phyloP scores from a whole-genome alignment of 1,284 basidiomycete genomes.

The Filobasidium uniguttulatum region DNA sequence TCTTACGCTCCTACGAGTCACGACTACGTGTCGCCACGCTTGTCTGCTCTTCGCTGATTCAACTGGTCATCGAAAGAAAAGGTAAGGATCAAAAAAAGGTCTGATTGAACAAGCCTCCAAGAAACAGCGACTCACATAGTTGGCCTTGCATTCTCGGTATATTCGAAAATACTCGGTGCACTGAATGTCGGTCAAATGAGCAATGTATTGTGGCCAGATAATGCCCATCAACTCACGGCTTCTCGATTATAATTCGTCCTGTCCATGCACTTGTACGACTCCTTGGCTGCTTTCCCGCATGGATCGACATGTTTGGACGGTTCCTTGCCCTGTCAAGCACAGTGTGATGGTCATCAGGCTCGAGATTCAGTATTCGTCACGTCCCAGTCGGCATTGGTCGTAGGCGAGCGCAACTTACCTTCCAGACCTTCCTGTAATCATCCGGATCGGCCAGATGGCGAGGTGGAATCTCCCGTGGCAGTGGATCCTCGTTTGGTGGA shows the following conservation, averaged over 20 bases:
- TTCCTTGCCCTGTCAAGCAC: slow-evolving; percentile 12
- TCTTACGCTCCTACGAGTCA: no score
- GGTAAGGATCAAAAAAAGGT: no score
- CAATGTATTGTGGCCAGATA: not conserved
- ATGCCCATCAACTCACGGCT: slow-evolving; percentile 23
- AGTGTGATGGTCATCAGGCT: no score
- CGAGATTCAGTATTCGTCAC: no score
- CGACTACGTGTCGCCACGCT: no score
- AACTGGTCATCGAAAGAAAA: no score
- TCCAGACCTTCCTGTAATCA: slow-evolving; percentile 32
- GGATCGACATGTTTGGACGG: slow-evolving; percentile 30
- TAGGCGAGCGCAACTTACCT: slow-evolving; percentile 17
- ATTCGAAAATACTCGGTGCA: slow-evolving; percentile 36
- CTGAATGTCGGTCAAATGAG: no score
- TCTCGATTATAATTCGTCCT: slow-evolving; percentile 34
- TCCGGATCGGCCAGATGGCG: slow-evolving; percentile 30
- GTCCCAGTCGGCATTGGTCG: no score
- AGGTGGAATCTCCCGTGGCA: slow-evolving; percentile 23
- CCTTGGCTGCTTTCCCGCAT: slow-evolving; percentile 32
- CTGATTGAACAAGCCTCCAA: no score
- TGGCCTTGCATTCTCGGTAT: slow-evolving; percentile 35
- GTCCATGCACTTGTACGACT: slow-evolving; percentile 33
- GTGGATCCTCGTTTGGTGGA: slow-evolving; percentile 25
- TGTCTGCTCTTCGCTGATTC: slow-evolving; percentile 23
- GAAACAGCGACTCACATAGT: slow-evolving; percentile 32